phyloP scores from a whole-genome alignment of 2,329 filamentous ascomycete species.

The Cytospora piceicola region DNA sequence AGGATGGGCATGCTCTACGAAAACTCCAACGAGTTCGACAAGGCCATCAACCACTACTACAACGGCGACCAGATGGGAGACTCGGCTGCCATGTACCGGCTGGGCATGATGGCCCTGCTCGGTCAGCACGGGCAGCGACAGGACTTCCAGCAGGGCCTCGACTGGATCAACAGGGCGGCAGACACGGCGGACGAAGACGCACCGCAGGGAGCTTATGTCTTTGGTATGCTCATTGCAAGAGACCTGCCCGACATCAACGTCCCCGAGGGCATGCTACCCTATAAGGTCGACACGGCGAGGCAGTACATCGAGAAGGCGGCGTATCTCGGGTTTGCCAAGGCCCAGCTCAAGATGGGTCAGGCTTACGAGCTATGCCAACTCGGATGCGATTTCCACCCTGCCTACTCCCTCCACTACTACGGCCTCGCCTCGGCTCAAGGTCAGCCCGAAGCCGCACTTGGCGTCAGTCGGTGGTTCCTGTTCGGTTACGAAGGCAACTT shows the following conservation, averaged over 20 bases:
- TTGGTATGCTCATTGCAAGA: conserved; percentile 89
- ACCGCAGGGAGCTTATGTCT: conserved; percentile 92
- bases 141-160: conserved; percentile 76
- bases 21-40: conserved; percentile 87
- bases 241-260: conserved; percentile 90
- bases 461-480: conserved; percentile 97
- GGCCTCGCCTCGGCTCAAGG: conserved; percentile 89
- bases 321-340: conserved; percentile 93
- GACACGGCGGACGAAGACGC: conserved; percentile 93
- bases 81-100: conserved; percentile 81
- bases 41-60: conserved; percentile 90
- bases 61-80: conserved; percentile 78
- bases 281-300: conserved; percentile 73
- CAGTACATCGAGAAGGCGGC: conserved; percentile 96
- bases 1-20: conserved; percentile 98
- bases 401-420: conserved; percentile 93
- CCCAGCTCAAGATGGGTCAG: conserved; percentile 95
- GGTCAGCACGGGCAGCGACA: conserved; percentile 90
- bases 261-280: conserved; percentile 70
- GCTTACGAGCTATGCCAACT: conserved; percentile 94
- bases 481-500: conserved; percentile 93
- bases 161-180: conserved; percentile 82
- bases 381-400: conserved; percentile 92
- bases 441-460: conserved; percentile 90
- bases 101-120: conserved; percentile 97